Evolutionary conservation across 352 stramenopile genomes (phyloP).

Genomic region (Phytophthora hybrid): DNA sequence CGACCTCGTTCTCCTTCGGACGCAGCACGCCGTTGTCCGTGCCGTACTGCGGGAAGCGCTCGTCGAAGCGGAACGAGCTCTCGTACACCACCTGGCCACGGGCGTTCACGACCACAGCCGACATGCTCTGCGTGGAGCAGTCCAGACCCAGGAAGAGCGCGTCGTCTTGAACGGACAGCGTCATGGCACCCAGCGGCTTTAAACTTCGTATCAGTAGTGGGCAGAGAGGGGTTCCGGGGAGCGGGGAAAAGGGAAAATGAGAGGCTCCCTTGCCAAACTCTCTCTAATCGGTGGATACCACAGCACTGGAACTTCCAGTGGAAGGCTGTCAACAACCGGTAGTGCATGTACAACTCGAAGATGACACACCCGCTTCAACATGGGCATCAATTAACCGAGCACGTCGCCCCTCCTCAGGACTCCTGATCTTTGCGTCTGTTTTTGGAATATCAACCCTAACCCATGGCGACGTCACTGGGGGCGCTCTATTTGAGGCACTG

Average conservation of each 20-base stretch:
- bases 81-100: conserved; percentile 55
- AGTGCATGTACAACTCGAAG: conserved; percentile 20
- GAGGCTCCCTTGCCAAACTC: neutral
- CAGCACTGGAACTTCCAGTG: conserved; percentile 2
- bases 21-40: conserved; percentile 77
- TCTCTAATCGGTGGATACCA: neutral
- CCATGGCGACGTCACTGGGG: conserved; percentile 16
- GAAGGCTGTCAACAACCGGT: neutral
- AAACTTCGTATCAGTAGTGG: too few relatives aligned
- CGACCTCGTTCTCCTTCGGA: conserved; percentile 54
- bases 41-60: conserved; percentile 65
- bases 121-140: conserved; percentile 90
- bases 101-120: conserved; percentile 63
- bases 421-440: too few relatives aligned
- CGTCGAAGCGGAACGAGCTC: conserved; percentile 76
- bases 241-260: conserved; percentile 29
- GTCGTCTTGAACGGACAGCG: conserved; percentile 19
- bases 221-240: neutral
- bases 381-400: neutral
- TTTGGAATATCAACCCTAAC: conserved; percentile 15
- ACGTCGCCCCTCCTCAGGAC: neutral
- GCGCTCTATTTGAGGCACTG: conserved; percentile 24
- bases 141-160: conserved; percentile 74
- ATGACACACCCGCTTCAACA: conserved; percentile 19
- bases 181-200: conserved; percentile 4